Base-by-base conservation (phyloP, 2,329 filamentous ascomycete species). In the Podosphaera leucotricha region DNA sequence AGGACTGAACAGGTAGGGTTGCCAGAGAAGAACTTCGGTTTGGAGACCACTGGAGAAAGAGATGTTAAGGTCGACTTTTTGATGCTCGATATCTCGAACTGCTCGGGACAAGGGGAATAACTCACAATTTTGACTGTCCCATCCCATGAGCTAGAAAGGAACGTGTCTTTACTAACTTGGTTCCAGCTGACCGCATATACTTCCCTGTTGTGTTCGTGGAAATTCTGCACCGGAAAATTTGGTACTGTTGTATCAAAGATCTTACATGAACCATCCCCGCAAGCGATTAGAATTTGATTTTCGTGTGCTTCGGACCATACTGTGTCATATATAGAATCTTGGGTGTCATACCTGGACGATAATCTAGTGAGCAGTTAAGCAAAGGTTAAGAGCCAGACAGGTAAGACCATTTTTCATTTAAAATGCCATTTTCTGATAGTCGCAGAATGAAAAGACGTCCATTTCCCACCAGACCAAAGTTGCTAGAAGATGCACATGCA, bases 391-490 rank as follows among this genome's bases (percentile, higher is more conserved):
- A 40, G 18, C 15, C 24, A 40, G 26, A 18, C n/a, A 30, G 7
- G 18, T 21, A 6, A 10, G 50, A 87, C 77, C 72, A 79, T 67
- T 90, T 92, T 60, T 92, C 77, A 42, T 84, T 73, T 44, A 80
- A 75, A 46, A 94, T 80, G 8, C 90, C 90, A 47, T 81, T 74
- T 0, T 83, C 70, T 2, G 84, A 92, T 50, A 98, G 64, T 24
- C 78, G 80, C 21, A 95, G 68, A 46, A 87, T 76, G 57, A 82
- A 95, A 1, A 95, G 64, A 38, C 86, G 75, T 10, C 90, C 90
- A 65, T 98, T 98, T 41, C 90, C 90, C 30, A 98, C 87, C 35
- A 98, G 80, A 35, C 90, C 90, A 64, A 90, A 98, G 66, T 98
- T 95, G 50, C 87, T 76, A n/a, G 85, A 80, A 1, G 81, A 72